Conservation (phyloP, 2,329 filamentous ascomycete species). For the Aspergillus tubingensis region DNA sequence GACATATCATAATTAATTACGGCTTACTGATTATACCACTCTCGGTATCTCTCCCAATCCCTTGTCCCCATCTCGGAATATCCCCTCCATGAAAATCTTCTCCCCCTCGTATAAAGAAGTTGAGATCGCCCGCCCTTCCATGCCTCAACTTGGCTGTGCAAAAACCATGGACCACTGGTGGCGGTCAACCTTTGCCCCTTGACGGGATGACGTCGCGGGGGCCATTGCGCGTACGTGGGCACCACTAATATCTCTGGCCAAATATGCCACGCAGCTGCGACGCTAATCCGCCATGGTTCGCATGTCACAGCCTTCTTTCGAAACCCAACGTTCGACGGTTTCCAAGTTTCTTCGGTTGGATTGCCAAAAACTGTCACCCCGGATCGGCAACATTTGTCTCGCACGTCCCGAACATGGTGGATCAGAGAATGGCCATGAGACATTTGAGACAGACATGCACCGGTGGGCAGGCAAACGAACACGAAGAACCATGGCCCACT, state of each 20-base stretch:
- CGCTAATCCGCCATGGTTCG: background rate
- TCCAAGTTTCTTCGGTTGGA: background rate
- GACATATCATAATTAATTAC: background rate
- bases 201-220: background rate
- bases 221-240: slow-evolving; percentile 2
- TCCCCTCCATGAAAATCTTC: too few relatives aligned
- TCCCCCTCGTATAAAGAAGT: background rate
- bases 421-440: too few relatives aligned
- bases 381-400: background rate
- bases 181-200: background rate
- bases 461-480: too few relatives aligned
- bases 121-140: background rate
- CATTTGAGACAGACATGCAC: too few relatives aligned
- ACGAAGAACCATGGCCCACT: too few relatives aligned
- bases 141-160: background rate
- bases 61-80: too few relatives aligned
- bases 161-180: slow-evolving; percentile 9
- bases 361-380: background rate
- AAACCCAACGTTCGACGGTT: background rate
- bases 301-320: background rate
- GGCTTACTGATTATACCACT: too few relatives aligned
- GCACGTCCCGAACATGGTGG: too few relatives aligned
- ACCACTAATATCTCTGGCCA: background rate
- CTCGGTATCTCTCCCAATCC: too few relatives aligned
- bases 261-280: background rate